Evolutionary conservation across 768 basidiomycete genomes (phyloP), one percentile per base, ranked within the genome.

Genomic region (Tulasnella sp.): DNA sequence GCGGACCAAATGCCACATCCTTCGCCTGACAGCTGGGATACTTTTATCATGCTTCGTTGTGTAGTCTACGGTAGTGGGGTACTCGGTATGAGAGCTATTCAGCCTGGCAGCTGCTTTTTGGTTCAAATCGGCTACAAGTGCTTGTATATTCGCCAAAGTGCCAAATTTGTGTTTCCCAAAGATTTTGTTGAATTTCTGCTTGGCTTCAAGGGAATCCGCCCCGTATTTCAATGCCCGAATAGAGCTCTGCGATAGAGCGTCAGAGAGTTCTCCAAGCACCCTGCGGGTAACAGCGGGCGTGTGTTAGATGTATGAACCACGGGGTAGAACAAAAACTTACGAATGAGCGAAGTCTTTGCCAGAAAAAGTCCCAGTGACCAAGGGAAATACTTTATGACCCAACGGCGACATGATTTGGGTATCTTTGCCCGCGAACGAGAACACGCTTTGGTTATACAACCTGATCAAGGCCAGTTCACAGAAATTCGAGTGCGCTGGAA

Each of bases 401-500:
- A 16, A 4, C 1, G 49, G 49, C 10, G 37, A 24, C 3, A 8
- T 4, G 7, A 51, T 51, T 13, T 41, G 37, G 16, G 49, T 51
- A 15, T 42, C 10, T 5, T 40, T 41, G 4, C 49, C 49, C 29
- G 43, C 49, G 19, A 51, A 51, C 16, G 49, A 41, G 39, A 51
- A 51, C 2, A 51, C 49, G 8, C 33, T n/a, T 19, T 13, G 8
- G 40, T 51, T 3, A 15, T 41, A 37, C 12, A 41, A 41, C 7
- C 20, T 12, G n/a, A 43, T 51, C 37, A 51, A 34, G 3, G 25
- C 24, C 12, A 51, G 49, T 31, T 51, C 49, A n/a, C 40, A n/a
- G 19, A 51, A 51, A 19, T 51, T 51, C 9, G 49, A 51, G 25
- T 51, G 49, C 6, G 49, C 49, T 27, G 43, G 15, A 20, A 51